These are phyloP conservation scores for Zygnema cylindricum DNA, from an alignment of 139 green algal genomes.

Conservation along the genomic window DNA sequence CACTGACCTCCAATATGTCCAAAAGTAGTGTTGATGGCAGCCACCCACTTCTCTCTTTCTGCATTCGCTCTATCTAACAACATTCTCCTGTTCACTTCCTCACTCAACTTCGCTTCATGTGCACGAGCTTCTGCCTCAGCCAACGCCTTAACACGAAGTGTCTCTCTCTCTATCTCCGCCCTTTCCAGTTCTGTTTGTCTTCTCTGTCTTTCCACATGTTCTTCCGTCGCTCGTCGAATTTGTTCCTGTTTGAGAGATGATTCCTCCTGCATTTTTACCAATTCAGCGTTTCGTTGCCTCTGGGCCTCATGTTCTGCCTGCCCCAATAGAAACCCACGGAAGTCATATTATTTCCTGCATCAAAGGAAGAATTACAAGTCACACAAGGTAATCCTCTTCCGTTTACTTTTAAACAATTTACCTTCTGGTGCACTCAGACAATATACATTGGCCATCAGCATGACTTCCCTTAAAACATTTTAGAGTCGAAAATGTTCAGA, in stretches of 20 bases:
- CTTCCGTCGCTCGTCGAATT: conserved; percentile 63
- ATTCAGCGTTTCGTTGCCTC: conserved; percentile 84
- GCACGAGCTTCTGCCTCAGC: conserved; percentile 93
- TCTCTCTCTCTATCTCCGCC: conserved; percentile 79
- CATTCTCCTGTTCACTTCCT: conserved; percentile 89
- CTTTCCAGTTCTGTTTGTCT: conserved; percentile 52
- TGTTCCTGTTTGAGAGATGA: conserved; percentile 73
- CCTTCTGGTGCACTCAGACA: too few relatives aligned
- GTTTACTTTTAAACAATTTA: too few relatives aligned
- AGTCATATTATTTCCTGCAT: too few relatives aligned
- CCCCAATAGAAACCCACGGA: too few relatives aligned
- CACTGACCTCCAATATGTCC: conserved; percentile 54
- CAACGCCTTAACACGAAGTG: conserved; percentile 71
- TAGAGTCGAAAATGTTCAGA: too few relatives aligned
- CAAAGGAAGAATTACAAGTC: too few relatives aligned
- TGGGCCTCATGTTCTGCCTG: conserved; percentile 80
- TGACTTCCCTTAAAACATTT: too few relatives aligned
- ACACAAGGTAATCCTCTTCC: too few relatives aligned
- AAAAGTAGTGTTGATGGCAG: conserved; percentile 90
- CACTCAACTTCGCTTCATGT: conserved; percentile 88
- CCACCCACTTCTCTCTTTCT: conserved; percentile 78
- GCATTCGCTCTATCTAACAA: conserved; percentile 65
- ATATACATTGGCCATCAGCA: too few relatives aligned
- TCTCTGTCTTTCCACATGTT: conserved; percentile 55
- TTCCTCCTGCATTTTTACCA: conserved; percentile 92